Base-by-base conservation (phyloP, 768 basidiomycete species). In the Phaeolepiota aurea region DNA sequence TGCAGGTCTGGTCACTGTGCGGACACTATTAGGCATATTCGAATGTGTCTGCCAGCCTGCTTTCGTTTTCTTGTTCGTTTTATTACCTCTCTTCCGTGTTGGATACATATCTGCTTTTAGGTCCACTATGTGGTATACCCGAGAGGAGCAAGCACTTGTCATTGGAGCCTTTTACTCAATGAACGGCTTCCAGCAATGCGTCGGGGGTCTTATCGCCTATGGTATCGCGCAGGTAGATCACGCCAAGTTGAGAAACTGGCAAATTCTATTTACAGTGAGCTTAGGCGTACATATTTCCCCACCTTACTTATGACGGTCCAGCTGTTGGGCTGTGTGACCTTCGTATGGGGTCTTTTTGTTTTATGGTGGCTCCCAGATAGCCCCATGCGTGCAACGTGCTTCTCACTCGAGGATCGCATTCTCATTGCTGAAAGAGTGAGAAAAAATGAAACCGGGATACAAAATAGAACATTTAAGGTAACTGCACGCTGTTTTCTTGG, bases 81-180 rank as follows among this genome's bases (percentile, higher is more conserved):
- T 7, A 3, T 25, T 19, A 10, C 32, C 3, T 45, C 36, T 32
- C 10, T 25, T 23, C 20, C 5, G 22, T 19, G 4, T 37, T 21
- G 25, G 12, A 10, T 30, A 14, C 16, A 19, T 13, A 11, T 18
- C 3, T 11, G 37, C 3, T 14, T 19, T 16, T 40, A 69, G 66
- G 38, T 68, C 73, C 5, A 66, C 69, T 21, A 71, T 74, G 71
- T 74, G 69, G 63, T 74, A 73, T 46, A 70, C 64, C 7, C 62
- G 71, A 19, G 66, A 67, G 13, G 73, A 74, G 46, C 71, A 74
- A 43, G 68, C 67, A 7, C 58, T 69, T 32, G 63, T 68, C 15
- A 68, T 69, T 33, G 64, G 66, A 1, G 54, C 61, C 11, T 71
- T 68, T 40, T 69, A 68, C 47, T 64, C 64, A 10, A 69, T 69